These are phyloP conservation scores for Glebionis coronaria DNA, from an alignment of 129 eudicot species.

Conservation along the genomic window DNA sequence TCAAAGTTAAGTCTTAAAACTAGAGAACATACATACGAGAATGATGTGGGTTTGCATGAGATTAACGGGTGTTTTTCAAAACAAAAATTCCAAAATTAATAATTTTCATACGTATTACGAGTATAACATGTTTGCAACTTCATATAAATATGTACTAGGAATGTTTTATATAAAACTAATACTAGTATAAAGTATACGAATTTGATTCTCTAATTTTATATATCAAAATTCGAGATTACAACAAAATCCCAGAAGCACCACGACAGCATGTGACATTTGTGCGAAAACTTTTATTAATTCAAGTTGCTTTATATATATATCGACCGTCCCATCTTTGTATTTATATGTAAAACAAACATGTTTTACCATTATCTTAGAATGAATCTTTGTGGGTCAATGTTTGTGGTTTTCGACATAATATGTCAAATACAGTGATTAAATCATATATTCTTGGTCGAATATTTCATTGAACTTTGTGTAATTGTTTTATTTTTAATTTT, in stretches of 20 bases:
- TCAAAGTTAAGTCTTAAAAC: too few relatives aligned
- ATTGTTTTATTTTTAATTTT: background rate
- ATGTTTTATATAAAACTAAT: background rate
- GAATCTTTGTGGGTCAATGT: constrained; percentile 24
- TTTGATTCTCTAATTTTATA: constrained; percentile 1
- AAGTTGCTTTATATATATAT: constrained; percentile 9
- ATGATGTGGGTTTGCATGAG: too few relatives aligned
- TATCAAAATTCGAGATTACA: background rate
- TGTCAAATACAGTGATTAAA: constrained; percentile 19
- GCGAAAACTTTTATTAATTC: background rate
- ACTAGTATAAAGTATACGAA: too few relatives aligned
- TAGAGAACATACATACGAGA: too few relatives aligned
- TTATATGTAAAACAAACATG: constrained; percentile 5
- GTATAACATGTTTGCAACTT: background rate
- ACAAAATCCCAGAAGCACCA: constrained; percentile 29
- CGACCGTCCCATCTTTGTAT: constrained; percentile 21
- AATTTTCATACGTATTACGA: background rate
- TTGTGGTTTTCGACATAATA: constrained; percentile 26
- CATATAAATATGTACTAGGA: constrained; percentile 10
- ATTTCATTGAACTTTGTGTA: constrained; percentile 2
- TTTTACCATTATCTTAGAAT: constrained; percentile 1
- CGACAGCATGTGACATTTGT: constrained; percentile 27
- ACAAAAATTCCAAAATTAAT: background rate
- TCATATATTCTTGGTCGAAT: background rate
- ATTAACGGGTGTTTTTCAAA: too few relatives aligned